These are phyloP conservation scores for Suhomyces guaymorum DNA, from an alignment of 1,139 yeast species.

Conservation along the genomic window DNA sequence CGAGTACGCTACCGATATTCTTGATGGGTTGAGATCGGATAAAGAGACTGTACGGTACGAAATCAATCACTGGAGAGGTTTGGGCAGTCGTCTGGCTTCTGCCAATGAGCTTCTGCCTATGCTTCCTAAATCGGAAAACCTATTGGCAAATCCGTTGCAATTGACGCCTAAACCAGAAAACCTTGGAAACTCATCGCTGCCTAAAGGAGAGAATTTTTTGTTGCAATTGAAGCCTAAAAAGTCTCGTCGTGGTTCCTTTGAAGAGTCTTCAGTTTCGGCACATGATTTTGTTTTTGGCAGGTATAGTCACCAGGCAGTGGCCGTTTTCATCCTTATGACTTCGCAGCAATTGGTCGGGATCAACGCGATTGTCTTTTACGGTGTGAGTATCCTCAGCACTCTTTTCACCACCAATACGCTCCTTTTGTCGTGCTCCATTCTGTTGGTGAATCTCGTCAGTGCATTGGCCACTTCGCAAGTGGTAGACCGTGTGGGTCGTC, in stretches of 20 bases:
- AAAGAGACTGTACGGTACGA: conserved; percentile 33
- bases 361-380: conserved; percentile 44
- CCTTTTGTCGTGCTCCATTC: conserved; percentile 32
- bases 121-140: conserved; percentile 4
- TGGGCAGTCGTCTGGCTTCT: conserved; percentile 6
- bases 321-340: conserved; percentile 37
- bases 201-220: too few species aligned
- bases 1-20: conserved; percentile 28
- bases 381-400: conserved; percentile 33
- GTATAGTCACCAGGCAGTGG: conserved; percentile 31
- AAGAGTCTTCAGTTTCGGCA: conserved; percentile 29
- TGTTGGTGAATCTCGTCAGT: conserved; percentile 32
- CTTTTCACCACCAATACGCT: conserved; percentile 27
- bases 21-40: conserved; percentile 32
- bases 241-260: conserved; percentile 30
- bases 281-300: conserved; percentile 24
- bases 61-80: conserved; percentile 39
- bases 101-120: conserved; percentile 6
- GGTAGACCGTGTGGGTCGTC: conserved; percentile 23
- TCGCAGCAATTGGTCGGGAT: conserved; percentile 45
- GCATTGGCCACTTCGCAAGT: conserved; percentile 27
- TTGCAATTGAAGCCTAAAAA: conserved; percentile 8
- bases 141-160: not conserved
- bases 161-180: conserved; percentile 6
- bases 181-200: too few species aligned